Evolutionary conservation across 2,329 filamentous ascomycete genomes (phyloP), one percentile per base, ranked within the genome.

Genomic region (Zymoseptoria crescenta): DNA sequence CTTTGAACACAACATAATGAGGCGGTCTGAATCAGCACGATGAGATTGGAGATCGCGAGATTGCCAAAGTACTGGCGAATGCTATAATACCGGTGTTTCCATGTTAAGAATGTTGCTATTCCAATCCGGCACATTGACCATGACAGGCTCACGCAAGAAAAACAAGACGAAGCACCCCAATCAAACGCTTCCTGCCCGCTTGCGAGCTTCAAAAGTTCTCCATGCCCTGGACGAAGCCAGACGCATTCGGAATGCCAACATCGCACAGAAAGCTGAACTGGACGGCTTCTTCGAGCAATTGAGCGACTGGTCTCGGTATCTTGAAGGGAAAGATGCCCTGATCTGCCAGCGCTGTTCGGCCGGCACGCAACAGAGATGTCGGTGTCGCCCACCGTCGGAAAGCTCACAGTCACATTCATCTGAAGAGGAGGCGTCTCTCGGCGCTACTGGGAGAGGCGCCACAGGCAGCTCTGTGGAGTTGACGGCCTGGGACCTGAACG

Each of bases 1-100:
- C 62, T 73, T 1, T 74, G 62, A 73, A 9, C 28, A 49, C 45
- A 56, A 50, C 20, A 45, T 13, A n/a, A 20, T 19, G 20, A 57
- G 13, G 21, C 35, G 56, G 5, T 13, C 2, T 8, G 5, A 9
- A 10, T n/a, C 21, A 8, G 4, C 19, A 13, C 16, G 9, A 28
- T 9, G 24, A 55, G 20, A 27, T 49, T 24, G 9, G 49, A 30
- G 8, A 54, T 24, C 24, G 24, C 24, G 24, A 24, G 24, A 24
- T 24, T 24, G 24, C 24, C 24, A 4, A 24, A 24, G 24, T 24
- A 54, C 35, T 16, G 7, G 35, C 35, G 9, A 45, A 5, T 10
- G 7, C 10, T 45, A 45, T 45, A 16, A 45, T 2, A 45, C 13
- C n/a, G 13, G n/a, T 45, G 16, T 45, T 45, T 6, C 16, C 35